A percentile compares a stretch with the other conserved stretches of the same genome.
Evolutionary conservation across 2,329 filamentous ascomycete species (phyloP).

Genomic region (Domatiomyces catenatus): DNA sequence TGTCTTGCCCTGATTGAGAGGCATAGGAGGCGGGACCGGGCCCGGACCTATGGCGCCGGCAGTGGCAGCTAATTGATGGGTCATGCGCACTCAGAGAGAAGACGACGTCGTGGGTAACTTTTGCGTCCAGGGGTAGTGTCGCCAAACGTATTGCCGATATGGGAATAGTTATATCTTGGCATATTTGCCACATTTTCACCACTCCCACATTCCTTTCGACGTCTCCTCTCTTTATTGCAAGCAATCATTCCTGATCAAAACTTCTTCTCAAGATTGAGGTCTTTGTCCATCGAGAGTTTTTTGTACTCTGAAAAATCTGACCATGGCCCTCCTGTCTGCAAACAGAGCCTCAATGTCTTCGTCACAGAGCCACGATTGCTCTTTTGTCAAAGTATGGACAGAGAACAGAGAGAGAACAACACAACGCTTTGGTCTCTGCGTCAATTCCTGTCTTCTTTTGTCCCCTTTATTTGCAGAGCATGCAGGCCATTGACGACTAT

Average conservation of each 20-base stretch:
- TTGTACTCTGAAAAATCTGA: background rate
- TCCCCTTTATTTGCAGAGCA: background rate
- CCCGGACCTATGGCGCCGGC: background rate
- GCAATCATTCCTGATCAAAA: background rate
- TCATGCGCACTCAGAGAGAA: background rate
- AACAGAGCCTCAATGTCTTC: background rate
- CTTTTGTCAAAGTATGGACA: background rate
- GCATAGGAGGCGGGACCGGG: constrained; percentile 1
- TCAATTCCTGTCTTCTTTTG: background rate
- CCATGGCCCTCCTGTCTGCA: background rate
- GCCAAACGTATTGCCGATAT: background rate
- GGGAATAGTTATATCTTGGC: background rate
- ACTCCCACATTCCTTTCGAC: background rate
- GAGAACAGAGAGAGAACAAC: too few species aligned
- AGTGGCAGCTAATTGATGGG: background rate
- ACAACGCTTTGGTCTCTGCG: background rate
- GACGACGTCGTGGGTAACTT: background rate
- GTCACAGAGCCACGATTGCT: background rate
- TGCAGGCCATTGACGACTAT: background rate
- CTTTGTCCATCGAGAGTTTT: background rate
- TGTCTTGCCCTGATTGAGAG: constrained; percentile 3
- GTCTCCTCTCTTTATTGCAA: background rate
- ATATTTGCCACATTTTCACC: background rate
- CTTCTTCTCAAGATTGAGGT: background rate
- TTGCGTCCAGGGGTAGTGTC: background rate